Evolutionary conservation across 495 filamentous ascomycete species (phyloP).

Genomic region (Acidiella bohemica): DNA sequence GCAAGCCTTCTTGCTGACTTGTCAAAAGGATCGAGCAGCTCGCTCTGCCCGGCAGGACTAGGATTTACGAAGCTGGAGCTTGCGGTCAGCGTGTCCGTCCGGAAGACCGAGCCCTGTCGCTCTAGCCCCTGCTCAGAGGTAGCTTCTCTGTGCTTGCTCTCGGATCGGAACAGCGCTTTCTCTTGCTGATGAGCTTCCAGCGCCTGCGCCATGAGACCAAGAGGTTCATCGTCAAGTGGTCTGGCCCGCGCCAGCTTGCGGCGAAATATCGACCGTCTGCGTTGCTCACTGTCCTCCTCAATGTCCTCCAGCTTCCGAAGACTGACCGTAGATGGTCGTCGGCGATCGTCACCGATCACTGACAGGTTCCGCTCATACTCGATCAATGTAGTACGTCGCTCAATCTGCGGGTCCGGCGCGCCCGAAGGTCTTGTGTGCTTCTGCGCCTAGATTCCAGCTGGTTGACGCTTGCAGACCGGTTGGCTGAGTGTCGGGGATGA

Average conservation of each 20-base stretch:
- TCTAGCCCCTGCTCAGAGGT: background rate
- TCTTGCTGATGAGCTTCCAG: slow-evolving; percentile 17
- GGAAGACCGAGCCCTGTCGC: background rate
- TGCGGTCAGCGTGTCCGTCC: background rate
- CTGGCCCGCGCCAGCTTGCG: slow-evolving; percentile 6
- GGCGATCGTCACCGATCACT: slow-evolving; percentile 13
- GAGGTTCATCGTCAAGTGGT: slow-evolving; percentile 10
- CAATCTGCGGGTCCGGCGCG: background rate
- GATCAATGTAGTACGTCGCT: too few relatives aligned
- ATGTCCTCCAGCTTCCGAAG: slow-evolving; percentile 10
- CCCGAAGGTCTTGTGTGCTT: background rate
- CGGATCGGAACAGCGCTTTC: slow-evolving; percentile 17
- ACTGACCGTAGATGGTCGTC: slow-evolving; percentile 13
- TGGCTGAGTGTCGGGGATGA: background rate
- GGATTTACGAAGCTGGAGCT: too few relatives aligned
- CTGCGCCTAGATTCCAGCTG: background rate
- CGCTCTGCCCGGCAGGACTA: too few relatives aligned
- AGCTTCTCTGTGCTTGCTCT: slow-evolving; percentile 17
- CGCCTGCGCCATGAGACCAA: slow-evolving; percentile 15
- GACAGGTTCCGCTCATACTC: slow-evolving; percentile 19
- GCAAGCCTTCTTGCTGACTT: background rate
- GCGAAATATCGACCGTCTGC: slow-evolving; percentile 1
- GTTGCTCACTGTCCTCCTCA: slow-evolving; percentile 13
- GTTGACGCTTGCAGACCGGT: slow-evolving; percentile 7
- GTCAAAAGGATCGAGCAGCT: slow-evolving; percentile 8